Conservation (phyloP, 306 rosid species). For the Cucurbita moschata region DNA sequence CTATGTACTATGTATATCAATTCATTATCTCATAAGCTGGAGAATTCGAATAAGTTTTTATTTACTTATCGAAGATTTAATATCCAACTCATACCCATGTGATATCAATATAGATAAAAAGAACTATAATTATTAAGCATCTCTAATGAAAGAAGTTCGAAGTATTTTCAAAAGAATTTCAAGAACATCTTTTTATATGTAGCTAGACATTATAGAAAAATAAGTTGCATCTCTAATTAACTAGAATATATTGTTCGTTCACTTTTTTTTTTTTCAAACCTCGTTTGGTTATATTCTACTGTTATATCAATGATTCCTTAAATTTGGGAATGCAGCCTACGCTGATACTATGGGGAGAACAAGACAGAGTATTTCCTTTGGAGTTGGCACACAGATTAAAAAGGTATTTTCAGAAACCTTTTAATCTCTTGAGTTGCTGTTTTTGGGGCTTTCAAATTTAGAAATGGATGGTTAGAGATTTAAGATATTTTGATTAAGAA, state of each 20-base stretch:
- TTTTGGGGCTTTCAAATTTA: too few relatives aligned
- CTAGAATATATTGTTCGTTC: neutral
- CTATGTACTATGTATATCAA: too few relatives aligned
- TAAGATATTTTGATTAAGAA: too few relatives aligned
- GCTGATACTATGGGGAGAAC: slow-evolving; percentile 75
- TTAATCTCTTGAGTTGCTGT: neutral
- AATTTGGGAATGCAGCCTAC: slow-evolving; percentile 43
- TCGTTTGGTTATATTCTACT: neutral
- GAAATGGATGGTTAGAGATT: too few relatives aligned
- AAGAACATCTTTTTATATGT: neutral
- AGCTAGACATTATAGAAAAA: neutral
- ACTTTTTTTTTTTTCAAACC: neutral
- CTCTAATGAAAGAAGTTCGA: neutral
- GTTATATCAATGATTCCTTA: neutral
- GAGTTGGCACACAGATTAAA: slow-evolving; percentile 65
- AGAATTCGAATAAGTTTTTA: too few relatives aligned
- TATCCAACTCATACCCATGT: too few relatives aligned
- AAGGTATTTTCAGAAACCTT: slow-evolving; percentile 23
- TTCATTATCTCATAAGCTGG: too few relatives aligned
- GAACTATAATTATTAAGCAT: too few relatives aligned
- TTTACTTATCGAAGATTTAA: too few relatives aligned
- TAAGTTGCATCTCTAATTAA: neutral
- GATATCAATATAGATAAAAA: too few relatives aligned
- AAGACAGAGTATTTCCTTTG: slow-evolving; percentile 60
- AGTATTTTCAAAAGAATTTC: too few relatives aligned